A percentile compares a stretch with the other conserved stretches of the same genome.
Evolutionary conservation across 768 basidiomycete species (phyloP).

Genomic region (Calocera cornea): DNA sequence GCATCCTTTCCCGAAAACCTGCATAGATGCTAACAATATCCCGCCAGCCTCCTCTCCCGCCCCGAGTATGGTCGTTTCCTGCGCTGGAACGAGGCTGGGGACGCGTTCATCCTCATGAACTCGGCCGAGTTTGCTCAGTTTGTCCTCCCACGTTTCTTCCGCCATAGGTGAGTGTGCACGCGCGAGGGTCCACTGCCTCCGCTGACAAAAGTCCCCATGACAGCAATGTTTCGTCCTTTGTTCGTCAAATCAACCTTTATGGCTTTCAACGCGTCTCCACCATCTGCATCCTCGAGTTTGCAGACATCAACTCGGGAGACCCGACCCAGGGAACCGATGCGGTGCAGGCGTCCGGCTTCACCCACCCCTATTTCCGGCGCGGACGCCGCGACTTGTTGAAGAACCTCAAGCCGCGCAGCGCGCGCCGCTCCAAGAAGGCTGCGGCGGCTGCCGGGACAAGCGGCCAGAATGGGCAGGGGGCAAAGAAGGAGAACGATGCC

Average conservation of each 20-base stretch:
- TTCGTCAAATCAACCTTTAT: conserved; percentile 12
- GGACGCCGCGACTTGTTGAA: conserved; percentile 1
- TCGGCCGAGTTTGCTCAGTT: conserved; percentile 13
- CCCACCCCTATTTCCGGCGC: conserved; percentile 3
- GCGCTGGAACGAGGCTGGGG: conserved; percentile 9
- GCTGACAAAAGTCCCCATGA: background rate
- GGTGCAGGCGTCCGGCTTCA: conserved; percentile 2
- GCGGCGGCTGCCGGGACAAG: background rate
- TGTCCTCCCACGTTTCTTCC: conserved; percentile 14
- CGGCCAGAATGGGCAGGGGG: background rate
- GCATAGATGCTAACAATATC: background rate
- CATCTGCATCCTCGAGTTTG: conserved; percentile 11
- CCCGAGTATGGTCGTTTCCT: conserved; percentile 12
- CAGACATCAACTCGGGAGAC: background rate
- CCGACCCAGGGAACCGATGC: background rate
- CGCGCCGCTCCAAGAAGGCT: conserved; percentile 2
- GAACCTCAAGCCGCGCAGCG: conserved; percentile 1
- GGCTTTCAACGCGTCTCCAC: conserved; percentile 12
- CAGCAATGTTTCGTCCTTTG: conserved; percentile 13
- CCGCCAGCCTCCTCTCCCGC: background rate
- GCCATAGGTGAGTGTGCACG: conserved; percentile 7
- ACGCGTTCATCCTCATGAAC: conserved; percentile 13
- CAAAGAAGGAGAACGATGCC: background rate
- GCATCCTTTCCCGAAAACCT: background rate
- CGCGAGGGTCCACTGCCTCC: conserved; percentile 6